Evolutionary conservation across 73 alveolate species (phyloP), one percentile per base, ranked within the genome.

Genomic region (Paraurostyla sp.): DNA sequence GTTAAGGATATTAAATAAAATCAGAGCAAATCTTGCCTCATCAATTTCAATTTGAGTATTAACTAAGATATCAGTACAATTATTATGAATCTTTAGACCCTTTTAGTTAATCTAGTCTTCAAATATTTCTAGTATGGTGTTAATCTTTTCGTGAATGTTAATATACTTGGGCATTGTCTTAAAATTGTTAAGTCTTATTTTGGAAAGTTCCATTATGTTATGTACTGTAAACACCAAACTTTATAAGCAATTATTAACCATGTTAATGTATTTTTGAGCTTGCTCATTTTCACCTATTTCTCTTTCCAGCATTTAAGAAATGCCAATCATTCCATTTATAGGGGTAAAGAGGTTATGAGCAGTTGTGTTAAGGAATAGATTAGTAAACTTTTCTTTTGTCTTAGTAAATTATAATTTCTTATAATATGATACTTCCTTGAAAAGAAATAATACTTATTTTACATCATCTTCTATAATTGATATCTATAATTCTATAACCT

Each of bases 341-440:
- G 86, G 86, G 1, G 86, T 73, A 49, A 48, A 73, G 6, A 73
- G 36, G 42, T 73, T 73, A 29, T 73, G 86, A 3, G 86, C 68
- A 33, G 71, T 50, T n/a, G 86, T 48, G 32, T 73, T 73, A 23
- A 73, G 20, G n/a, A 73, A 50, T 45, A 73, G 50, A 30, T 73
- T 73, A 15, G 86, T 48, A 30, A 73, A 73, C 48, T 73, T 73
- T 50, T 73, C 86, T 33, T 45, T 73, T 23, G 86, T 73, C 40
- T 73, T 73, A 2, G 86, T 50, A 18, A 48, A 50, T 23, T 45
- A 45, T 29, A 73, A 50, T 50, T 45, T 73, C n/a, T 73, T 73
- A 50, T 73, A 73, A 22, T 32, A 25, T 43, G 86, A 73, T 2
- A 73, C 86, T 29, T 73, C 86, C 27, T 73, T 73, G 71, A 73